Base-by-base conservation (phyloP, 164 flowering plant species). In the Nelumbo lutea region DNA sequence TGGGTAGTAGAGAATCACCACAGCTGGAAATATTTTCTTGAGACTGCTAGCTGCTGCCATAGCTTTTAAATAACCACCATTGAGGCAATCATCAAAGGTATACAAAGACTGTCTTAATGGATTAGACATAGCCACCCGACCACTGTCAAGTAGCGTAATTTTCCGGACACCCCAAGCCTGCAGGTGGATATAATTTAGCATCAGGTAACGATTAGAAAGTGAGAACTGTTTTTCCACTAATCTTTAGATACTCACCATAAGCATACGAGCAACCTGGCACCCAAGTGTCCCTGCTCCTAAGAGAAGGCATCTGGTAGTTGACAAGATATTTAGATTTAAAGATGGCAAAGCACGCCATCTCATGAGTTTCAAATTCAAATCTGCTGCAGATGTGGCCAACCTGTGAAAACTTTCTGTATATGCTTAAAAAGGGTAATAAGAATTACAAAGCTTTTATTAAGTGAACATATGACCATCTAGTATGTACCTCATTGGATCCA, bases 221-320 rank as follows among this genome's bases (percentile, higher is more conserved):
- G 13, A 11, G 59, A 58, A 39, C 27, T n/a, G 60, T 52, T 43
- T 60, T 4, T 47, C 50, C 4, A 47, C 1, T 70, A 2, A 47
- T 1, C 61, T 46, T 7, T 6, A 41, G 62, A 47, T 64, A 68
- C 90, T 80, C 72, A 92, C 99, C 99, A 95, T 87, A 69, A 95
- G 96, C 89, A 88, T 88, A 38, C 98, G 97, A 70, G 99, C 93
- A 77, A 95, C 99, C 78, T 95, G 95, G 78, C 99, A 95, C 52
- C 99, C 99, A 70, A 95, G 96, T 14, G 99, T 92, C 70, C 98
- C 99, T n/a, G 98, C 99, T 69, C 99, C 99, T 51, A 95, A 56
- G 66, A 95, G 95, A 71, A 95, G 96, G 72, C 97, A 90, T 82
- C 88, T 90, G 8, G 76, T 56, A 70, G 81, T 66, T 55, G 90